These are phyloP conservation scores for Cochlearia excelsa DNA, from an alignment of 345 rosid species.

Conservation along the genomic window DNA sequence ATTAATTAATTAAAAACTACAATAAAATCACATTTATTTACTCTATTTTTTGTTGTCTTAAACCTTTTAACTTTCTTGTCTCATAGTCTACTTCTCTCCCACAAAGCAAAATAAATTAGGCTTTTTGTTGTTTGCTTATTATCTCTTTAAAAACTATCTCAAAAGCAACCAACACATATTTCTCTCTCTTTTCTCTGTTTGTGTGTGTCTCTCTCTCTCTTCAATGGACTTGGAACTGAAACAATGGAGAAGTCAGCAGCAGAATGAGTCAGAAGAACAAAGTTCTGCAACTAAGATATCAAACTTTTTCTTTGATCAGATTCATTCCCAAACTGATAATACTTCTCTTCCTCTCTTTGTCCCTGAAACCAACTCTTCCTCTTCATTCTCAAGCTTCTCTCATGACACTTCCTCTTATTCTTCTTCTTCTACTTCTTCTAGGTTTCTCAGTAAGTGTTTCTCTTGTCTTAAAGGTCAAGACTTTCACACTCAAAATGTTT, in stretches of 20 bases:
- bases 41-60: too few species aligned
- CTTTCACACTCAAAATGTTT: background rate
- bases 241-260: conserved; percentile 70
- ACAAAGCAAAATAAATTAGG: too few species aligned
- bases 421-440: conserved; percentile 27
- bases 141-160: conserved; percentile 30
- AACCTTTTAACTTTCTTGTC: too few species aligned
- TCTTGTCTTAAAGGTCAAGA: conserved; percentile 5
- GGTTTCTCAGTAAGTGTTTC: conserved; percentile 46
- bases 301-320: conserved; percentile 54
- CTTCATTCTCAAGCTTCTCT: conserved; percentile 48
- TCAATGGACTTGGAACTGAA: conserved; percentile 84
- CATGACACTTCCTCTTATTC: conserved; percentile 33
- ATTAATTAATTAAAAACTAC: too few species aligned
- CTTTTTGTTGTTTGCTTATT: conserved; percentile 25
- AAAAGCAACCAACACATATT: conserved; percentile 40
- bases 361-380: conserved; percentile 46
- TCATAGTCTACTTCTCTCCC: too few species aligned
- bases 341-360: conserved; percentile 68
- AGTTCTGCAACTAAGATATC: conserved; percentile 61
- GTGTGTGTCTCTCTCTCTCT: conserved; percentile 26
- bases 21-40: too few species aligned
- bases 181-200: conserved; percentile 6
- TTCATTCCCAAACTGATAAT: conserved; percentile 43
- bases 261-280: conserved; percentile 56